Conservation (phyloP, 176 grass and related monocot genomes). For the Carex pumila region DNA sequence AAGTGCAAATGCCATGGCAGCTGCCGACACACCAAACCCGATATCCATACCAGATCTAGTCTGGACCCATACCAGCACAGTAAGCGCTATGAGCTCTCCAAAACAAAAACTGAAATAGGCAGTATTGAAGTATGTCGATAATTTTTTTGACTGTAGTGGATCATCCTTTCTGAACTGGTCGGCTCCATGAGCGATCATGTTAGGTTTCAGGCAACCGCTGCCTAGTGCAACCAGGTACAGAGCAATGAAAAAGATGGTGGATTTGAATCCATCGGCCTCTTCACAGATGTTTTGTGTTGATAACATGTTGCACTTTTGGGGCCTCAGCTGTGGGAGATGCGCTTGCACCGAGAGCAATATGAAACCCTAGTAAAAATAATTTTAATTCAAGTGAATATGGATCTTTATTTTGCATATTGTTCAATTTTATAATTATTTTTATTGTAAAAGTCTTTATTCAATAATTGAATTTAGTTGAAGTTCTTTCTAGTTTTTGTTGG, state of each 20-base stretch:
- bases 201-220: slow-evolving; percentile 82
- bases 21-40: slow-evolving; percentile 58
- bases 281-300: slow-evolving; percentile 34
- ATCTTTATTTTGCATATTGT: background rate
- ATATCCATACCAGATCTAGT: slow-evolving; percentile 71
- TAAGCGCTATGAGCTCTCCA: slow-evolving; percentile 80
- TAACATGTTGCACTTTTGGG: slow-evolving; percentile 71
- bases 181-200: slow-evolving; percentile 78
- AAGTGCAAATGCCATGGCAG: slow-evolving; percentile 48
- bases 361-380: slow-evolving; percentile 44
- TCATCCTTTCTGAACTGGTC: slow-evolving; percentile 48
- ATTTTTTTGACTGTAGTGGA: slow-evolving; percentile 6
- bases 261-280: slow-evolving; percentile 44
- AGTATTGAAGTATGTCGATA: slow-evolving; percentile 84
- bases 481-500: background rate
- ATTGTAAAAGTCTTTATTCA: too few species aligned
- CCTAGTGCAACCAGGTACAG: slow-evolving; percentile 85
- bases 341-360: slow-evolving; percentile 69
- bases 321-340: slow-evolving; percentile 71
- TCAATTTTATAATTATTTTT: background rate
- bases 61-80: slow-evolving; percentile 80
- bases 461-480: background rate
- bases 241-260: slow-evolving; percentile 64
- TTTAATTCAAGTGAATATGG: background rate
- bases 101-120: slow-evolving; percentile 93